Percentiles rank a stretch among this genome's conserved stretches.
phyloP scores from a whole-genome alignment of 1,284 basidiomycete species.

The Pisolithus thermaeus region DNA sequence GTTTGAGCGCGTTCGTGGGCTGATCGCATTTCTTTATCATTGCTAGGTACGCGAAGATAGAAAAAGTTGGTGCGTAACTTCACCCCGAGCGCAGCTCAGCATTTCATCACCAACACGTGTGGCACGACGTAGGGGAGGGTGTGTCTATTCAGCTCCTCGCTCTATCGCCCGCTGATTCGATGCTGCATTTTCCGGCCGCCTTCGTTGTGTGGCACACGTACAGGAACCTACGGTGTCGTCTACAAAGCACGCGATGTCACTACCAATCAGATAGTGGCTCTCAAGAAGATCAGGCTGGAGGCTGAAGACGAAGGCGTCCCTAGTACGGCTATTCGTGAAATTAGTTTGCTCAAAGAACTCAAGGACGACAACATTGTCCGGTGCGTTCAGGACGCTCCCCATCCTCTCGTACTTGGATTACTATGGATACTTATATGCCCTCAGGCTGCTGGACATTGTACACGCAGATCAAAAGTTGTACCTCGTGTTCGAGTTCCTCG shows the following conservation, averaged over 20 bases:
- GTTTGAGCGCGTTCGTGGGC: constrained; percentile 7
- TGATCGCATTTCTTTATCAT: constrained; percentile 13
- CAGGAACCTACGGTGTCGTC: constrained; percentile 98
- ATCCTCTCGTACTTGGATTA: neutral
- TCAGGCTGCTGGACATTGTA: constrained; percentile 90
- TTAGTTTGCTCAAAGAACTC: constrained; percentile 94
- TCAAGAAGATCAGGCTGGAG: constrained; percentile 98
- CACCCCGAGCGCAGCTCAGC: constrained; percentile 8
- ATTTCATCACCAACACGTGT: constrained; percentile 15
- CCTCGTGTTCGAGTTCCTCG: constrained; percentile 94
- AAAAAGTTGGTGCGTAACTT: constrained; percentile 64
- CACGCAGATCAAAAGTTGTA: constrained; percentile 97
- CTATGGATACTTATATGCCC: constrained; percentile 1
- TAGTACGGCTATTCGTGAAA: constrained; percentile 95
- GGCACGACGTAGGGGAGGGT: constrained; percentile 49
- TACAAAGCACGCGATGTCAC: constrained; percentile 84
- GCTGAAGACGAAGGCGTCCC: constrained; percentile 98
- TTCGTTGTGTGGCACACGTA: constrained; percentile 20
- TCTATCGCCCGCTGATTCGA: constrained; percentile 1
- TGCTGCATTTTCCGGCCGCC: constrained; percentile 17
- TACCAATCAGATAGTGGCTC: constrained; percentile 77
- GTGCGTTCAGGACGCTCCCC: constrained; percentile 38
- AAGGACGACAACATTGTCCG: constrained; percentile 93
- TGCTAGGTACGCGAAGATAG: constrained; percentile 59
- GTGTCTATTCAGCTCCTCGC: constrained; percentile 11